Evolutionary conservation across 306 rosid species (phyloP).

Genomic region (Lupinus albus): DNA sequence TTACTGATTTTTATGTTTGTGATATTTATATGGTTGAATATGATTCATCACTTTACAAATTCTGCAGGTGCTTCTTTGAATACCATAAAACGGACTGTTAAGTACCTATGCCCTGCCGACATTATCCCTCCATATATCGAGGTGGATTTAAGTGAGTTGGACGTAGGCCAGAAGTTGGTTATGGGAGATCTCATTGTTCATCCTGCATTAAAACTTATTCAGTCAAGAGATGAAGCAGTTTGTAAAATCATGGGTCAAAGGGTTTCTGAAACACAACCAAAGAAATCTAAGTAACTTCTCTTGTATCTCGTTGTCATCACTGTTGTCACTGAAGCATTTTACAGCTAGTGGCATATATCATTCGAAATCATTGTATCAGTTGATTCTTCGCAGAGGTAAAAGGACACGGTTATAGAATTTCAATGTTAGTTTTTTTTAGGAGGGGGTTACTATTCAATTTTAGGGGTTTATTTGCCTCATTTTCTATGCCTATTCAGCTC

Average conservation of each 20-base stretch:
- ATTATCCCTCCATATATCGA: conserved; percentile 89
- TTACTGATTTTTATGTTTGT: conserved; percentile 27
- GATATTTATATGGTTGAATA: conserved; percentile 31
- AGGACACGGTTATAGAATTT: no score
- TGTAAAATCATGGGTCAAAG: conserved; percentile 85
- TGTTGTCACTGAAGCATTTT: conserved; percentile 42
- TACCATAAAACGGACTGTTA: conserved; percentile 81
- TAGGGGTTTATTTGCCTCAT: conserved; percentile 22
- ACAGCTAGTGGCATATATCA: conserved; percentile 40
- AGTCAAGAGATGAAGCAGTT: conserved; percentile 76
- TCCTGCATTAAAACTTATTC: conserved; percentile 76
- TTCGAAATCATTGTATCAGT: conserved; percentile 33
- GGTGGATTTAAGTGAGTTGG: conserved; percentile 90
- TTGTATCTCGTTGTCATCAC: conserved; percentile 36
- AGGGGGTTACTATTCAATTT: not conserved
- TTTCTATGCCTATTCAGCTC: conserved; percentile 27
- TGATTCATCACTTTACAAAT: conserved; percentile 36
- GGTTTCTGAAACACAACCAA: conserved; percentile 71
- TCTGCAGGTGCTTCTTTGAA: conserved; percentile 77
- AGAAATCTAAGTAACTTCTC: conserved; percentile 67
- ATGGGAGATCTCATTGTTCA: conserved; percentile 89
- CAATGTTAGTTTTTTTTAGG: no score
- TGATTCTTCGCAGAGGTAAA: not conserved
- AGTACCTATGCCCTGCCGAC: conserved; percentile 88
- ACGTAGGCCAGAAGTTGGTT: conserved; percentile 76